These are phyloP conservation scores for Coriaria nepalensis DNA, from an alignment of 306 rosid genomes.

Conservation along the genomic window DNA sequence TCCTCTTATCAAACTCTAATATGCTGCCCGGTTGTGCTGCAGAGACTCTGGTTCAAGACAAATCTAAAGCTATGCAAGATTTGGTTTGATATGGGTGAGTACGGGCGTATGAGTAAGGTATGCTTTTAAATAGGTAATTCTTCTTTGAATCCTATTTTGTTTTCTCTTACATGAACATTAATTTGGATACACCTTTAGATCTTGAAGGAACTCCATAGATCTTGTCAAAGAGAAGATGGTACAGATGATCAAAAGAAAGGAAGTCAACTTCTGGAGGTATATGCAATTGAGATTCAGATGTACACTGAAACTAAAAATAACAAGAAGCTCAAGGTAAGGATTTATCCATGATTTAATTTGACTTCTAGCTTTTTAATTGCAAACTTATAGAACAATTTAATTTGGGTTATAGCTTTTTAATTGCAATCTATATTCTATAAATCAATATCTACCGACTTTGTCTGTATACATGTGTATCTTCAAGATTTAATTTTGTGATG, in stretches of 20 bases:
- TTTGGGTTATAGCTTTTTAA: too few relatives aligned
- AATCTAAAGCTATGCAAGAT: constrained; percentile 98
- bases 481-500: too few relatives aligned
- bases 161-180: background rate
- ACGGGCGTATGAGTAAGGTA: constrained; percentile 98
- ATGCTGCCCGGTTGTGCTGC: constrained; percentile 16
- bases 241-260: constrained; percentile 98
- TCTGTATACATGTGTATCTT: too few relatives aligned
- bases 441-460: too few relatives aligned
- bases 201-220: constrained; percentile 83
- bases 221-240: constrained; percentile 94
- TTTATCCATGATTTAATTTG: constrained; percentile 5
- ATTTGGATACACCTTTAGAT: constrained; percentile 38
- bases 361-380: background rate
- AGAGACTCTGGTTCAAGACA: constrained; percentile 98
- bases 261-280: constrained; percentile 91
- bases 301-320: constrained; percentile 95
- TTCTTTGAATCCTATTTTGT: background rate
- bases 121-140: background rate
- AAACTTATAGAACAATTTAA: too few relatives aligned
- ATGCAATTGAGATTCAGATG: constrained; percentile 94
- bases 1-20: background rate
- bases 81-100: constrained; percentile 95
- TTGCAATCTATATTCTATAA: too few relatives aligned
- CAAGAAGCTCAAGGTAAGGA: constrained; percentile 87